Conservation (phyloP, 73 alveolate genomes). For the Paramecium pentaurelia region DNA sequence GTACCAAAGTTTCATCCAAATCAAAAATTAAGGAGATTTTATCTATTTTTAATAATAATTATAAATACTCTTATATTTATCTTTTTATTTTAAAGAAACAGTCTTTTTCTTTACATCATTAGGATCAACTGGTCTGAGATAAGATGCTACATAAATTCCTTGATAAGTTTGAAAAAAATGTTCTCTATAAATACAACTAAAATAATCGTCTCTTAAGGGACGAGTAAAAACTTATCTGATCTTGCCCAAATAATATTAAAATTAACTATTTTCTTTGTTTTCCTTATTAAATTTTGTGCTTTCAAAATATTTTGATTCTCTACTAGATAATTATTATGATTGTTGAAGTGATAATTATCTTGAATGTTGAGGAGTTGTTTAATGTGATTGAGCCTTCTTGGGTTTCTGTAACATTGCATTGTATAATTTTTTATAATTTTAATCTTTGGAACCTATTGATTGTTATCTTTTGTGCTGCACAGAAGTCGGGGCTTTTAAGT, state of each 20-base stretch:
- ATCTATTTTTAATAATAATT: neutral
- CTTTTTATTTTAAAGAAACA: neutral
- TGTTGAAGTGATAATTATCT: neutral
- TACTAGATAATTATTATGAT: neutral
- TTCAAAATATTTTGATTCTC: constrained; percentile 32
- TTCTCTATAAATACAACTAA: constrained; percentile 15
- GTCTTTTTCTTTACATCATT: neutral
- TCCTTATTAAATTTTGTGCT: neutral
- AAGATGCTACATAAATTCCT: constrained; percentile 37
- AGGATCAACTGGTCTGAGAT: constrained; percentile 21
- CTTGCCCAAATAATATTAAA: constrained; percentile 21
- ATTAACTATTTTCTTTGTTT: neutral
- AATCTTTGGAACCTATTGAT: constrained; percentile 42
- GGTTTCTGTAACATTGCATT: neutral
- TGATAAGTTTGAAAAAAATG: constrained; percentile 32
- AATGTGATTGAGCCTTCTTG: constrained; percentile 10
- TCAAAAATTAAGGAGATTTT: constrained; percentile 52
- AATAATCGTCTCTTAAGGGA: constrained; percentile 32
- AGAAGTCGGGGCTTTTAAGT: neutral
- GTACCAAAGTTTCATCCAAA: constrained; percentile 58
- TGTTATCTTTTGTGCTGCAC: constrained; percentile 19
- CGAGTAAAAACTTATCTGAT: neutral
- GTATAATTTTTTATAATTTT: neutral
- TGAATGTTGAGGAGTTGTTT: neutral
- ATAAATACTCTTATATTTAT: neutral